Conservation (phyloP, 306 rosid species). For the Prunus campanulata region DNA sequence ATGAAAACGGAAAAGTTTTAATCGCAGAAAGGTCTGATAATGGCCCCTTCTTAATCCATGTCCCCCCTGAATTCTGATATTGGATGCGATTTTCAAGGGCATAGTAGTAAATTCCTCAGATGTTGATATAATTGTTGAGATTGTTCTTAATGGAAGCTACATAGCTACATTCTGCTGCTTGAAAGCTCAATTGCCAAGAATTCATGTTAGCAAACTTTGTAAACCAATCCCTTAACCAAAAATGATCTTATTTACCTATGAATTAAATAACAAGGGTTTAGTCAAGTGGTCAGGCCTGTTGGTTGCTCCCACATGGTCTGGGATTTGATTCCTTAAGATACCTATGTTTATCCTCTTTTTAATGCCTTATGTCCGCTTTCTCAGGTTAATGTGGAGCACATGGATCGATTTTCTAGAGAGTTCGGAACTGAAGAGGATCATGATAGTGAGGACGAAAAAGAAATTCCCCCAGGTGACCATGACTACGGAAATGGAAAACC, state of each 20-base stretch:
- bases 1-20: no score
- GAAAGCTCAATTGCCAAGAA: not conserved
- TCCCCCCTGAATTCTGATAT: no score
- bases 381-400: constrained; percentile 68
- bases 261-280: not conserved
- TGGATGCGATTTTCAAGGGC: not conserved
- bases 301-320: not conserved
- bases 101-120: not conserved
- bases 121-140: not conserved
- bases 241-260: not conserved
- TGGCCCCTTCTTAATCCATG: no score
- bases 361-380: constrained; percentile 29
- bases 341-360: not conserved
- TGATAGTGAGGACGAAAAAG: constrained; percentile 27
- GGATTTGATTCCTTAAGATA: not conserved
- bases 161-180: not conserved
- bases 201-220: not conserved
- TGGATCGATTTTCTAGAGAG: constrained; percentile 69
- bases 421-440: constrained; percentile 63
- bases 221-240: not conserved
- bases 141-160: not conserved
- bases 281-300: not conserved
- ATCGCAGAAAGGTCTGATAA: no score
- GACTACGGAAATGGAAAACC: constrained; percentile 31
- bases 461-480: constrained; percentile 29